These are phyloP conservation scores for Diacronema lutheri DNA, from an alignment of 78 protist species.

Conservation along the genomic window DNA sequence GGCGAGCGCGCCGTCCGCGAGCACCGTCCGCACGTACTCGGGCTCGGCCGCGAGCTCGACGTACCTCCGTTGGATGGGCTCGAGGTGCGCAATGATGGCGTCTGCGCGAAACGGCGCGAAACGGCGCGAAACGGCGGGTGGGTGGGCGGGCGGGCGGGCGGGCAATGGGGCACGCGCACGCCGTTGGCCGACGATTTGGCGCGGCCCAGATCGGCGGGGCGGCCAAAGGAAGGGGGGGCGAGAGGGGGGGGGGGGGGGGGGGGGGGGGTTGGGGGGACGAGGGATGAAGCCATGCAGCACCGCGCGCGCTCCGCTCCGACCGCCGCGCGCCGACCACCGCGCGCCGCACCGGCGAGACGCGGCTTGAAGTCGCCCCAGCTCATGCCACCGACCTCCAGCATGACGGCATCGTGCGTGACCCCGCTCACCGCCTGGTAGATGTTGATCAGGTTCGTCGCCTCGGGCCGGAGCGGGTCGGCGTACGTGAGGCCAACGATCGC, in stretches of 20 bases:
- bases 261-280: no score
- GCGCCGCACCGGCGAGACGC: not conserved
- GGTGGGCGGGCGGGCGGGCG: no score
- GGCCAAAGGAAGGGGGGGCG: no score
- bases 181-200: no score
- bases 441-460: conserved; percentile 46
- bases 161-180: no score
- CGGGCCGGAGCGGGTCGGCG: conserved; percentile 25
- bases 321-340: no score
- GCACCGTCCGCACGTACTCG: not conserved
- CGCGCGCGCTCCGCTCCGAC: no score
- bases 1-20: conserved; percentile 5
- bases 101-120: not conserved
- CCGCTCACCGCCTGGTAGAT: conserved; percentile 36
- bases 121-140: no score
- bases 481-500: not conserved
- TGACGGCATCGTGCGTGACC: not conserved
- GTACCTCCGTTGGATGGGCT: conserved; percentile 13
- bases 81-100: conserved; percentile 1
- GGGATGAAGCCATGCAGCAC: no score
- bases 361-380: conserved; percentile 41
- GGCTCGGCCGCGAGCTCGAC: not conserved
- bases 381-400: not conserved
- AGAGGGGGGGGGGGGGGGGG: no score
- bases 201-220: no score